Conservation (phyloP, 441 rosid genomes). For the Biscutella auriculata region DNA sequence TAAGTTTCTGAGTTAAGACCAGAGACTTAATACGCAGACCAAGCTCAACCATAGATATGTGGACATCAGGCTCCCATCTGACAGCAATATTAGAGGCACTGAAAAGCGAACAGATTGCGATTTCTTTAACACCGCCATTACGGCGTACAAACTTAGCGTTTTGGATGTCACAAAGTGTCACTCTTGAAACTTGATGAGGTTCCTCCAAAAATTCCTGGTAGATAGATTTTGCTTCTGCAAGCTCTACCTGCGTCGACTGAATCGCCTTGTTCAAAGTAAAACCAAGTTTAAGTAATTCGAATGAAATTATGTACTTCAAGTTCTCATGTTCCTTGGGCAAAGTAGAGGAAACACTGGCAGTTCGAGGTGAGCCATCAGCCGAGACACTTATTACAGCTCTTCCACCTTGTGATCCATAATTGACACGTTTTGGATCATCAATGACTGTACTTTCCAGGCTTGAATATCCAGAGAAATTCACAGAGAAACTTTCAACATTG, state of each 20-base stretch:
- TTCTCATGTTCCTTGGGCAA: slow-evolving; percentile 48
- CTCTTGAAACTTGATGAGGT: slow-evolving; percentile 40
- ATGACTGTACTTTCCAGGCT: slow-evolving; percentile 57
- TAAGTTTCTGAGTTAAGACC: slow-evolving; percentile 49
- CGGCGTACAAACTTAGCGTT: slow-evolving; percentile 86
- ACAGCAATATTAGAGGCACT: slow-evolving; percentile 79
- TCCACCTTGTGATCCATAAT: slow-evolving; percentile 99
- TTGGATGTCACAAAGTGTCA: slow-evolving; percentile 67
- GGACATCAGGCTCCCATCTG: slow-evolving; percentile 95
- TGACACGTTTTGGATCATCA: slow-evolving; percentile 92
- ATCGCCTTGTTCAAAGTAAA: slow-evolving; percentile 71
- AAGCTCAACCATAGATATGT: slow-evolving; percentile 75
- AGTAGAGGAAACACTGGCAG: slow-evolving; percentile 52
- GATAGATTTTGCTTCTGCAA: slow-evolving; percentile 73
- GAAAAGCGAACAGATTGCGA: slow-evolving; percentile 83
- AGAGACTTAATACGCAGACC: slow-evolving; percentile 58
- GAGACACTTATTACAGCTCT: slow-evolving; percentile 49
- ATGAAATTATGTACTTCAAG: slow-evolving; percentile 58
- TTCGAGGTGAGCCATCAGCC: slow-evolving; percentile 76
- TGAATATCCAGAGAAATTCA: slow-evolving; percentile 63
- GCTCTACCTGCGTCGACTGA: slow-evolving; percentile 79
- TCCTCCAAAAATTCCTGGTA: slow-evolving; percentile 68
- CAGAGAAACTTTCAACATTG: slow-evolving; percentile 68
- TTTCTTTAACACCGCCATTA: slow-evolving; percentile 76
- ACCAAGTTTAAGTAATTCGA: slow-evolving; percentile 57